Evolutionary conservation across 208 protist species (phyloP).

Genomic region (Leishmania gerbilli): DNA sequence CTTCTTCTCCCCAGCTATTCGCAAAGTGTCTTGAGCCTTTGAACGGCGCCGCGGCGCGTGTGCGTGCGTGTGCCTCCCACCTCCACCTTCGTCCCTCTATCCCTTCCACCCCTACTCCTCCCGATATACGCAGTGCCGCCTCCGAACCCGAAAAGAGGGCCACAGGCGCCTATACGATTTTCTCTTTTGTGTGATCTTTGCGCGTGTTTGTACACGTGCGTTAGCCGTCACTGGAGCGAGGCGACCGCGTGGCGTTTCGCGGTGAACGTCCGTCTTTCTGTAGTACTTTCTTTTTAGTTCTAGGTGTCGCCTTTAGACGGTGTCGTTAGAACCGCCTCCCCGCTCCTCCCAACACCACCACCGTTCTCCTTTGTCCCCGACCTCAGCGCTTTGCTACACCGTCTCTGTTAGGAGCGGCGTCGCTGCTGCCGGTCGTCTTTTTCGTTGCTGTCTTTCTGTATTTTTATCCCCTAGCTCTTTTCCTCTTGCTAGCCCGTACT

Average conservation of each 20-base stretch:
- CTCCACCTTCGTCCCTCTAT: neutral
- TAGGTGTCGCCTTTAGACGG: neutral
- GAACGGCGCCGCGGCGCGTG: neutral
- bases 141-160: no score
- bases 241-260: neutral
- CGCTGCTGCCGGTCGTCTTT: neutral
- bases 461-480: neutral
- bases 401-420: neutral
- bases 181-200: neutral
- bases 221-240: neutral
- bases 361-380: no score
- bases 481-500: no score
- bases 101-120: neutral
- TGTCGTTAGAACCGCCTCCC: neutral
- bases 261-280: neutral
- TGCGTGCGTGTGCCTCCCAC: neutral
- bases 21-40: neutral
- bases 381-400: neutral
- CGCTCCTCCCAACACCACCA: no score
- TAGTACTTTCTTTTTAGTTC: neutral
- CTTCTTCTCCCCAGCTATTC: neutral
- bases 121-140: neutral
- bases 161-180: neutral
- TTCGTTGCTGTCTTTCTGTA: neutral
- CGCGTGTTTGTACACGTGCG: neutral